Evolutionary conservation across 306 rosid species (phyloP).

Genomic region (Trichosanthes truncata): DNA sequence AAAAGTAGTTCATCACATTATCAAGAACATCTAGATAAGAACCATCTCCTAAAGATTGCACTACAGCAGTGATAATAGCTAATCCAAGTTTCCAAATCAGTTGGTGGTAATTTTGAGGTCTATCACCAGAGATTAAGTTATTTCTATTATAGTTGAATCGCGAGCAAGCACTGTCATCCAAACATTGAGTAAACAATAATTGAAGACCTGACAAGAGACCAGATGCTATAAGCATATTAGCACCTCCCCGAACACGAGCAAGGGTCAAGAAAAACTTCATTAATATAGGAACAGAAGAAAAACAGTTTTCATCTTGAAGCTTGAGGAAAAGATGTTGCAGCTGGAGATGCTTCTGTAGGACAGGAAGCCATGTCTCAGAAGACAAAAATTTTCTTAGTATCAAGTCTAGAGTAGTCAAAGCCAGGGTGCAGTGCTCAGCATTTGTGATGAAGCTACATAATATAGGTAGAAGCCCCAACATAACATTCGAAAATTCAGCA

Average conservation of each 20-base stretch:
- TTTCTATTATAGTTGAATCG: conserved; percentile 21
- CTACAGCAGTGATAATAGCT: conserved; percentile 78
- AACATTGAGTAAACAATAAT: conserved; percentile 44
- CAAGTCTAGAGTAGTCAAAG: conserved; percentile 60
- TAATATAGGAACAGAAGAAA: conserved; percentile 40
- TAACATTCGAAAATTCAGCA: conserved; percentile 54
- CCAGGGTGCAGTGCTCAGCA: conserved; percentile 56
- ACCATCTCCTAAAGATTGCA: conserved; percentile 79
- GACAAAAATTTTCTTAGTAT: conserved; percentile 56
- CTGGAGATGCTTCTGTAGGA: conserved; percentile 63
- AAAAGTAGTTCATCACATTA: conserved; percentile 60
- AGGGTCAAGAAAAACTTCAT: conserved; percentile 82
- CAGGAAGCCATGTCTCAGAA: conserved; percentile 73
- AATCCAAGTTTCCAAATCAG: conserved; percentile 84
- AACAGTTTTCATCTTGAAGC: conserved; percentile 52
- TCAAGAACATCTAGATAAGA: conserved; percentile 59
- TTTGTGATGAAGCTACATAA: conserved; percentile 55
- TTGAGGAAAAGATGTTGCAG: conserved; percentile 54
- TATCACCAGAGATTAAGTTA: conserved; percentile 26
- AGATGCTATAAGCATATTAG: conserved; percentile 65
- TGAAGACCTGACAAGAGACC: conserved; percentile 71
- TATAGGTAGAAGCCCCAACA: conserved; percentile 66
- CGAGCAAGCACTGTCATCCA: conserved; percentile 29
- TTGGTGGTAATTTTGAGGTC: conserved; percentile 37
- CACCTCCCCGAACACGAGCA: conserved; percentile 77